Evolutionary conservation across 169 alveolate genomes (phyloP).

Genomic region (Amoebophrya sp.): DNA sequence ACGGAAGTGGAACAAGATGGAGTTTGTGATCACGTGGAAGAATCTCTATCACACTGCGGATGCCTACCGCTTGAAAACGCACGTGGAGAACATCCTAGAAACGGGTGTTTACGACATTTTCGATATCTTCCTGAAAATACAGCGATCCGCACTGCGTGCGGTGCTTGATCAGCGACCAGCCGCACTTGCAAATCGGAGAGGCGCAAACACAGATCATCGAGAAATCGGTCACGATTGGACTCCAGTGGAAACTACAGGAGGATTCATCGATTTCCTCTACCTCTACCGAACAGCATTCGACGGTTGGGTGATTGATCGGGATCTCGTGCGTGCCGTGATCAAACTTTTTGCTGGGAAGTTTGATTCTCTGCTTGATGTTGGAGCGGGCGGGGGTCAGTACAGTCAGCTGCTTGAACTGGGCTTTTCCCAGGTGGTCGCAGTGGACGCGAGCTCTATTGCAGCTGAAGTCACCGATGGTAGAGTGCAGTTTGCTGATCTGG

Average conservation of each 20-base stretch:
- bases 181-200: not conserved
- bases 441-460: not conserved
- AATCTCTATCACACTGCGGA: not conserved
- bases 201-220: not conserved
- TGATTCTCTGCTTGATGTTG: not conserved
- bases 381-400: slow-evolving; percentile 7
- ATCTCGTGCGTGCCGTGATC: not conserved
- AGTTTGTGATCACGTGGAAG: not conserved
- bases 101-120: not conserved
- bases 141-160: not conserved
- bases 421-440: not conserved
- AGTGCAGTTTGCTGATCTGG: not conserved
- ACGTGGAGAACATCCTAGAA: not conserved
- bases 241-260: not conserved
- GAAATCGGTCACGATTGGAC: not conserved
- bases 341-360: not conserved
- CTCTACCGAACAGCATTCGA: not conserved
- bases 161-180: not conserved
- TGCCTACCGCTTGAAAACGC: not conserved
- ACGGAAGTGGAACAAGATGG: not conserved
- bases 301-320: not conserved
- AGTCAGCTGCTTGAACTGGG: not conserved
- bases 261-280: not conserved
- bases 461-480: not conserved
- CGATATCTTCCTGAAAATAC: not conserved